Conservation (phyloP, 2,329 filamentous ascomycete species). For the Penicillium sp. region DNA sequence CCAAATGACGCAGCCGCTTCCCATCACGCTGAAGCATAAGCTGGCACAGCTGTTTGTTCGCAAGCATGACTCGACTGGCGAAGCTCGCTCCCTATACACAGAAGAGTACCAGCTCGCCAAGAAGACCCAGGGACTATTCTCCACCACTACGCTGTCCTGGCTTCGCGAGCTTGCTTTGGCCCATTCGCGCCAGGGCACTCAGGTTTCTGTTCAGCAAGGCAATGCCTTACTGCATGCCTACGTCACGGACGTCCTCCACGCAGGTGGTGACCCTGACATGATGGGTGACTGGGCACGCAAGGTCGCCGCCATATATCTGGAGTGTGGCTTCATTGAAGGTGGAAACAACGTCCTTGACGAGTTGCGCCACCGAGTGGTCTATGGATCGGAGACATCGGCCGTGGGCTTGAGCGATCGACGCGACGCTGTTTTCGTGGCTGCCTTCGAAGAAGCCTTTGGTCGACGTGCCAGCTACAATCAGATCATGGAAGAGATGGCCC, state of each 20-base stretch:
- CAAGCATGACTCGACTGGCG: conserved; percentile 34
- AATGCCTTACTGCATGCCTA: conserved; percentile 38
- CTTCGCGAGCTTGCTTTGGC: conserved; percentile 42
- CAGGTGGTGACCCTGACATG: conserved; percentile 40
- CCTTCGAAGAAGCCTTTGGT: conserved; percentile 42
- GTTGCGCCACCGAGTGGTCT: conserved; percentile 48
- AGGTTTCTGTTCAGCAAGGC: conserved; percentile 38
- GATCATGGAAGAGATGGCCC: conserved; percentile 42
- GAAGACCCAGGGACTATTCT: conserved; percentile 44
- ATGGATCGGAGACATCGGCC: conserved; percentile 35
- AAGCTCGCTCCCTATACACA: conserved; percentile 38
- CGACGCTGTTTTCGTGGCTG: conserved; percentile 44
- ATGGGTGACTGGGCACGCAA: conserved; percentile 44
- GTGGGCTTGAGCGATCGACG: conserved; percentile 29
- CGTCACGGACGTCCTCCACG: conserved; percentile 40
- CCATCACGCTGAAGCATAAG: conserved; percentile 47
- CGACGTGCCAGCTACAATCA: conserved; percentile 35
- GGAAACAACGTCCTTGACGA: conserved; percentile 43
- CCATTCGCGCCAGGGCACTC: conserved; percentile 37
- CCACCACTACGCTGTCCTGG: conserved; percentile 42
- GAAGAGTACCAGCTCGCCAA: conserved; percentile 44
- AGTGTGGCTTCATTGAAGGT: conserved; percentile 39
- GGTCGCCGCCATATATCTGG: conserved; percentile 45
- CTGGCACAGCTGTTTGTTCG: conserved; percentile 47
- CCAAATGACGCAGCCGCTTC: conserved; percentile 34